Conservation (phyloP, 108 stramenopile species). For the Cyclotella sp. region DNA sequence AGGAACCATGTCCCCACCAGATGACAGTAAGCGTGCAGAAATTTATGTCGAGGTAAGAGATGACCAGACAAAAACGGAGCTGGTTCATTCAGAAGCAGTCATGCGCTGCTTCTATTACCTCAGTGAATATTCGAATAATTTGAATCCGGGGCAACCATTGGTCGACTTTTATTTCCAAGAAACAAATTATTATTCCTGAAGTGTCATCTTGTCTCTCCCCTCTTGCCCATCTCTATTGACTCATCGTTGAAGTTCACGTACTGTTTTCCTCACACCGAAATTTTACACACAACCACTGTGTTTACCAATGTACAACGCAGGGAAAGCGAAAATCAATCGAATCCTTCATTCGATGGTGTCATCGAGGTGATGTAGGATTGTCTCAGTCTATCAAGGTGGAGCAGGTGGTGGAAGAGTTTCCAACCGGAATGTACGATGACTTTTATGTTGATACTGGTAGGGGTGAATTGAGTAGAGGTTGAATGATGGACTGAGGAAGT, state of each 20-base stretch:
- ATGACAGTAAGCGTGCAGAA: conserved; percentile 62
- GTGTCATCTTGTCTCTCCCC: background rate
- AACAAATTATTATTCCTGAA: background rate
- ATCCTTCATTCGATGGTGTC: conserved; percentile 86
- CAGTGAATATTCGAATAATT: background rate
- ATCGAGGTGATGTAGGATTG: conserved; percentile 72
- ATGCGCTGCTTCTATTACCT: background rate
- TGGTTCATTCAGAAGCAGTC: background rate
- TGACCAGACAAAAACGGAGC: too few relatives aligned
- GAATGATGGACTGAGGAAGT: background rate
- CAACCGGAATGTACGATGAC: conserved; percentile 83
- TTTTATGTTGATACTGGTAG: conserved; percentile 75
- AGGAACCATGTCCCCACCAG: conserved; percentile 85
- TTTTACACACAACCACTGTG: background rate
- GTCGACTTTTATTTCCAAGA: too few relatives aligned
- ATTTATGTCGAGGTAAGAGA: conserved; percentile 81
- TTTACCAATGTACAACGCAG: conserved; percentile 26
- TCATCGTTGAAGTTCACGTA: background rate
- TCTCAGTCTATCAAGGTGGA: conserved; percentile 63
- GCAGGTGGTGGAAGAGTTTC: conserved; percentile 72
- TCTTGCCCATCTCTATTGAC: conserved; percentile 9
- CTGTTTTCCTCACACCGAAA: background rate
- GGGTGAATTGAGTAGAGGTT: conserved; percentile 6
- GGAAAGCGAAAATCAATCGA: conserved; percentile 85
- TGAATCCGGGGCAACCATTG: too few relatives aligned